These are phyloP conservation scores for Ogataea ramenticola DNA, from an alignment of 805 yeast species.

Conservation along the genomic window DNA sequence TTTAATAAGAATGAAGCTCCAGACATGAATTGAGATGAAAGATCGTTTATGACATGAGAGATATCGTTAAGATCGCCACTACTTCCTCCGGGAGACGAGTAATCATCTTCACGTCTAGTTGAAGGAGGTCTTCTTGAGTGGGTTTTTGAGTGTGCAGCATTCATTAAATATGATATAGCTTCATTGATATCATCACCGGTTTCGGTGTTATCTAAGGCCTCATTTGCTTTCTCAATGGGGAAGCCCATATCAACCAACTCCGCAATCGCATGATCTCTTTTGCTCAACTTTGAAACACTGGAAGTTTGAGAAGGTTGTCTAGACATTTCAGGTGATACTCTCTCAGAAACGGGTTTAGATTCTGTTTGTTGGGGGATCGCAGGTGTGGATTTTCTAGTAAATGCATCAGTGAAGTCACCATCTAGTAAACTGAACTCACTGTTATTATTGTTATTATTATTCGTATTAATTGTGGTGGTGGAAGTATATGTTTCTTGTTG, in stretches of 20 bases:
- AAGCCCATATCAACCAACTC: conserved; percentile 79
- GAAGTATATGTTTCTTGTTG: too few species aligned
- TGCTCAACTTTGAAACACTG: conserved; percentile 4
- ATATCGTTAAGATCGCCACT: conserved; percentile 23
- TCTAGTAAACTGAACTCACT: background rate
- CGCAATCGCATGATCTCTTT: conserved; percentile 48
- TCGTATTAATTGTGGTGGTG: background rate
- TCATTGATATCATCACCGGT: conserved; percentile 51
- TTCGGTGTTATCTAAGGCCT: conserved; percentile 47
- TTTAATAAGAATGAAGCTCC: conserved; percentile 54
- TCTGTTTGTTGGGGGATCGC: background rate
- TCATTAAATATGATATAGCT: conserved; percentile 64
- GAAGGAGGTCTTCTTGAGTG: conserved; percentile 1
- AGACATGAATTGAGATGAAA: conserved; percentile 48
- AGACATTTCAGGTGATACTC: background rate
- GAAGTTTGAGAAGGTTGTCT: background rate
- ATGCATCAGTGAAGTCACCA: background rate
- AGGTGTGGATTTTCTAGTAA: background rate
- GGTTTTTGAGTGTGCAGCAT: conserved; percentile 39
- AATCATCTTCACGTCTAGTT: conserved; percentile 1
- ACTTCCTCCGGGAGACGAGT: too few species aligned
- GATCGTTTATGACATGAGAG: conserved; percentile 37
- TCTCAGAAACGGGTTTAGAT: background rate
- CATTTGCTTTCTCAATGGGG: conserved; percentile 47
- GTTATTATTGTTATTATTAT: background rate